phyloP scores from a whole-genome alignment of 2,329 filamentous ascomycete genomes.

The Penicillium fuscoglaucum region DNA sequence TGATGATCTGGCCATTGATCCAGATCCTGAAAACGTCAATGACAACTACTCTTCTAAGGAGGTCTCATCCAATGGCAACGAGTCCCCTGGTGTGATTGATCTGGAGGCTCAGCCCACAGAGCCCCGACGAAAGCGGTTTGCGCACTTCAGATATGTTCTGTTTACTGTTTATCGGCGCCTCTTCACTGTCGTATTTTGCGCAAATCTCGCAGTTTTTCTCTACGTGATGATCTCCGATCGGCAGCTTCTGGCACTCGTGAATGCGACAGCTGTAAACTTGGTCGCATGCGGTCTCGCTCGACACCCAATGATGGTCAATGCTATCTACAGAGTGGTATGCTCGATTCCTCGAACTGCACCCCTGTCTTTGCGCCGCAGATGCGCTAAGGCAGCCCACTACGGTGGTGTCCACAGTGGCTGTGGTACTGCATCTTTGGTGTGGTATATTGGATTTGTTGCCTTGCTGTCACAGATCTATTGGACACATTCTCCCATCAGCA shows the following conservation, averaged over 20 bases:
- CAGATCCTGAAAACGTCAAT: background rate
- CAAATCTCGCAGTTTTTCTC: conserved; percentile 42
- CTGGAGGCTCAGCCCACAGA: conserved; percentile 14
- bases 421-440: conserved; percentile 49
- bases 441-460: conserved; percentile 43
- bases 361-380: conserved; percentile 45
- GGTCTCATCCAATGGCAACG: background rate
- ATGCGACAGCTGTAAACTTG: conserved; percentile 49
- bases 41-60: conserved; percentile 7
- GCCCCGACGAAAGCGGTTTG: conserved; percentile 13
- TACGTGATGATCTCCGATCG: conserved; percentile 37
- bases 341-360: conserved; percentile 48
- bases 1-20: too few species aligned
- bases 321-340: conserved; percentile 48
- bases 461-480: conserved; percentile 34
- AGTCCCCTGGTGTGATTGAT: conserved; percentile 6
- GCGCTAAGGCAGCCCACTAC: conserved; percentile 54
- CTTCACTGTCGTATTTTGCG: conserved; percentile 41
- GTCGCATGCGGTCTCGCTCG: conserved; percentile 50
- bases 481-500: conserved; percentile 18
- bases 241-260: conserved; percentile 39
- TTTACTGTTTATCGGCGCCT: conserved; percentile 43
- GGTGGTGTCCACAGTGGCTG: conserved; percentile 56
- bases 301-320: conserved; percentile 55
- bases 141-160: conserved; percentile 15